A percentile compares a stretch with the other conserved stretches of the same genome.
Conservation (phyloP, 768 basidiomycete species). For the Tylopilus subfusipes region DNA sequence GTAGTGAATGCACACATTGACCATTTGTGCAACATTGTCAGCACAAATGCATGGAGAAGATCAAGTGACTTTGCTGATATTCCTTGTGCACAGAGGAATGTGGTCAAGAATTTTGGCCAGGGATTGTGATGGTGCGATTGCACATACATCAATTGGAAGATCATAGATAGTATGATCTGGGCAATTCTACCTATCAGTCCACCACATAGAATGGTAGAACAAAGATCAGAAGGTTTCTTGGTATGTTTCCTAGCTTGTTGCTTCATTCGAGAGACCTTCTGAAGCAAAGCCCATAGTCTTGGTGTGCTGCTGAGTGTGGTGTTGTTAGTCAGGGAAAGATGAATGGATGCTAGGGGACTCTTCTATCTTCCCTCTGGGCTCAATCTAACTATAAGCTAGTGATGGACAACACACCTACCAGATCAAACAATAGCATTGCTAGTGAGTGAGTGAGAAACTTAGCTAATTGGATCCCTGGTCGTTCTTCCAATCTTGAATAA, state of each 20-base stretch:
- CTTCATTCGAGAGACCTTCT: neutral
- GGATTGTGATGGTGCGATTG: neutral
- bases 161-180: neutral
- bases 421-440: too few species aligned
- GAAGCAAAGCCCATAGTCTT: neutral
- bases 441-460: too few species aligned
- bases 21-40: neutral
- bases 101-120: neutral
- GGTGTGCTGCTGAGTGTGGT: neutral
- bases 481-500: too few species aligned
- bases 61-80: neutral
- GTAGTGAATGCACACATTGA: neutral
- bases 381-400: too few species aligned
- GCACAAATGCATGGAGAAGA: neutral
- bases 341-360: too few species aligned
- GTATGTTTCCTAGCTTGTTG: neutral
- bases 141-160: neutral
- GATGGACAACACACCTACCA: too few species aligned
- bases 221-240: neutral
- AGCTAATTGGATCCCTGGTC: too few species aligned
- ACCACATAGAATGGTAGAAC: neutral
- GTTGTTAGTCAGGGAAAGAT: too few species aligned
- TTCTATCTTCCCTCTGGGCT: too few species aligned
- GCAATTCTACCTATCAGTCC: neutral
- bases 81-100: neutral